phyloP scores from a whole-genome alignment of 352 stramenopile species.

The Globisporangium lucens region DNA sequence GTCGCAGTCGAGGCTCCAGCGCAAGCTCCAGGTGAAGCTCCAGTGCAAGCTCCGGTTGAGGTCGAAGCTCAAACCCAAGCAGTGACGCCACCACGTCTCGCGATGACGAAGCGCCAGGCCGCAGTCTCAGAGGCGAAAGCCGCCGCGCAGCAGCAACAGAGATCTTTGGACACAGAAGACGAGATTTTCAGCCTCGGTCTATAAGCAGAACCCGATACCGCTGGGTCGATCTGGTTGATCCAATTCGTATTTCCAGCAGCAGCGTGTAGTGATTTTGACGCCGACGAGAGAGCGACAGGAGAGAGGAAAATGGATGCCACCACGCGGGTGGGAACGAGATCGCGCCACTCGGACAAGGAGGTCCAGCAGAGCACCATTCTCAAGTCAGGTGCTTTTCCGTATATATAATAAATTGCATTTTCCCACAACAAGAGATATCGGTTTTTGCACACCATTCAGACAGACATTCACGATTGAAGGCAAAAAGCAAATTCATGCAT shows the following conservation, averaged over 20 bases:
- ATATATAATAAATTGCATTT: constrained; percentile 1
- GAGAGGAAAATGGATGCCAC: neutral
- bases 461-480: neutral
- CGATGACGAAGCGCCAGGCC: constrained; percentile 13
- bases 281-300: neutral
- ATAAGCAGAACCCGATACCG: constrained; percentile 22
- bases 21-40: neutral
- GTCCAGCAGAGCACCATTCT: neutral
- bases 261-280: neutral
- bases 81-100: neutral
- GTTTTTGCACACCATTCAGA: neutral
- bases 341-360: neutral
- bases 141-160: constrained; percentile 2
- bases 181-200: constrained; percentile 82
- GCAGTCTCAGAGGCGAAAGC: neutral
- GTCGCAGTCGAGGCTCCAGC: neutral
- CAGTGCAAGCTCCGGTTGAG: neutral
- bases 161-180: constrained; percentile 35
- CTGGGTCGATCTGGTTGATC: neutral
- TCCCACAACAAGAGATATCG: neutral
- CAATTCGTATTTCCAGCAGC: neutral
- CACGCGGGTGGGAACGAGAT: neutral
- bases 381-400: neutral
- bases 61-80: neutral
- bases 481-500: neutral